Evolutionary conservation across 148 eudicot species (phyloP).

Genomic region (Rheum nobile): DNA sequence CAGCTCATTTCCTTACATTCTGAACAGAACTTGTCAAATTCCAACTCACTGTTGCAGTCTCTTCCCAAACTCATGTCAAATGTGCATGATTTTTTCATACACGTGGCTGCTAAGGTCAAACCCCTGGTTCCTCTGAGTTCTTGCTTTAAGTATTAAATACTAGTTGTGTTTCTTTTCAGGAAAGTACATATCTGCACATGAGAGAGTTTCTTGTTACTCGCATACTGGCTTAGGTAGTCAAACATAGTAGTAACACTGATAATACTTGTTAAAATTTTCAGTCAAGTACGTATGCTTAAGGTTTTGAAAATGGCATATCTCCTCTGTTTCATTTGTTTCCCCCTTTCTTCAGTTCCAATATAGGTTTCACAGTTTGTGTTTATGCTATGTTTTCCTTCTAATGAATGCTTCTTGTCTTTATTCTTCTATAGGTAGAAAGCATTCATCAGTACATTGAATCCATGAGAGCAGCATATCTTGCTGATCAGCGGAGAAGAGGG

Average conservation of each 20-base stretch:
- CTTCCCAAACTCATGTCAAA: conserved; percentile 88
- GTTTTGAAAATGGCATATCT: neutral
- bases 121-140: neutral
- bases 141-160: too few species aligned
- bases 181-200: neutral
- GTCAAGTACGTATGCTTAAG: too few species aligned
- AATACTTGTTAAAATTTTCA: neutral
- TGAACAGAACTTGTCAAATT: conserved; percentile 39
- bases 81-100: conserved; percentile 89
- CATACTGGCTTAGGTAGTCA: neutral
- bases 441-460: conserved; percentile 97
- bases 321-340: neutral
- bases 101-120: conserved; percentile 95
- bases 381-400: neutral
- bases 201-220: neutral
- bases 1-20: conserved; percentile 67
- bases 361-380: neutral
- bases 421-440: conserved; percentile 63
- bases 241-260: neutral
- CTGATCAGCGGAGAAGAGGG: conserved; percentile 78
- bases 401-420: neutral
- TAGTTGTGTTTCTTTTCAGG: neutral
- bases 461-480: conserved; percentile 91
- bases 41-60: conserved; percentile 67
- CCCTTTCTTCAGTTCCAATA: neutral